Evolutionary conservation across 2,329 filamentous ascomycete genomes (phyloP), one percentile per base, ranked within the genome.

Genomic region (Aciculosporium take): DNA sequence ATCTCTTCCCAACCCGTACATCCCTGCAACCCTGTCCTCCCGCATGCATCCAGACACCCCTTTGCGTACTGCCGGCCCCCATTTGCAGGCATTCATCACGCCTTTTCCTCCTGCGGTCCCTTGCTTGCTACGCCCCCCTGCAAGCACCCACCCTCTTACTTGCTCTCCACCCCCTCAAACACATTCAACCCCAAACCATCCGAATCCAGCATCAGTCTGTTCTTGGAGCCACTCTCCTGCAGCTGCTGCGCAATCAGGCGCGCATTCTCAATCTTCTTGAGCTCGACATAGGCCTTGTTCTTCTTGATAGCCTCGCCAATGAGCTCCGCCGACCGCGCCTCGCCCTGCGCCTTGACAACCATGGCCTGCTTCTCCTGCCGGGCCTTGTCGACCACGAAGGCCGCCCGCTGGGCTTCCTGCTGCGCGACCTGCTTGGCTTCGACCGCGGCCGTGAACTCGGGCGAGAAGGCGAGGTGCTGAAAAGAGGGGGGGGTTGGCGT

Each of bases 291-390:
- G 50, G 86, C 83, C 68, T 88, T 83, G 71, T 76, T 93, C 82
- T 96, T 98, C 84, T 96, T 98, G 79, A 98, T 94, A 47, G 91
- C 91, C 40, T 98, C 91, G 65, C 91, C 91, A 56, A 98, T 95
- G 49, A 98, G 80, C 68, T 98, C 88, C 36, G 91, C 91, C 30
- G 91, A 96, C 51, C 91, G 84, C 38, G 91, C 91, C 69, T 98
- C 91, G 86, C 91, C 91, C 78, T 96, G 91, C 4, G 91, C 91
- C 67, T 87, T 86, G 59, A 98, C 91, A 42, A 98, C 87, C 70
- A 88, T 95, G 54, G 91, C 91, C 68, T 98, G 91, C 74, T 98
- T 98, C 75, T 98, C 91, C 67, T 98, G 91, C 52, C 91, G 81
- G 41, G 91, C 91, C 71, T 96, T 95, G 79, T 98, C 91, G 51